Conservation (phyloP, 2,329 filamentous ascomycete genomes). For the Talaromyces marneffei region DNA sequence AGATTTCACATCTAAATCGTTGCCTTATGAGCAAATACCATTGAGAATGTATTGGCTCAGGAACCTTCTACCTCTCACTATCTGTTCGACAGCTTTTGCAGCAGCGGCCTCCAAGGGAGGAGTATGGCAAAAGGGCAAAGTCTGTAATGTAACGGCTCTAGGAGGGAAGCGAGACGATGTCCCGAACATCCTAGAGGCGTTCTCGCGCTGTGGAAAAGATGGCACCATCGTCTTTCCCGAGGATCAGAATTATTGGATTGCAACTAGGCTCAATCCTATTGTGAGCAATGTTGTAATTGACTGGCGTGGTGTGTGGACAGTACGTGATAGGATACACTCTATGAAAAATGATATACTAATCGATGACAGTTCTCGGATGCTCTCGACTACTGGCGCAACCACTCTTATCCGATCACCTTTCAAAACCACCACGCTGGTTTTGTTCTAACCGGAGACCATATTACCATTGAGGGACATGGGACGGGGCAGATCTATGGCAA, state of each 20-base stretch:
- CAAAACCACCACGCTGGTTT: conserved; percentile 54
- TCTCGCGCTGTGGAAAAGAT: conserved; percentile 35
- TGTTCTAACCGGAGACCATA: conserved; percentile 46
- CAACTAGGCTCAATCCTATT: conserved; percentile 45
- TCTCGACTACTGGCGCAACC: conserved; percentile 51
- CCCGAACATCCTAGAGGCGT: conserved; percentile 38
- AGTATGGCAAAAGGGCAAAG: conserved; percentile 16
- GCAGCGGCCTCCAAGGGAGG: neutral
- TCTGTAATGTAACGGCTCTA: conserved; percentile 38
- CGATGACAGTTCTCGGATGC: conserved; percentile 42
- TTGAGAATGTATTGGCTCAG: conserved; percentile 8
- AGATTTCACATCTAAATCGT: neutral
- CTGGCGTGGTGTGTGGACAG: conserved; percentile 50
- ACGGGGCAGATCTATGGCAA: conserved; percentile 53
- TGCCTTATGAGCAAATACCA: neutral
- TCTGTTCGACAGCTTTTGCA: conserved; percentile 3
- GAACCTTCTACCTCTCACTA: neutral
- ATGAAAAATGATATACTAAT: neutral
- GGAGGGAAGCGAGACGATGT: conserved; percentile 37
- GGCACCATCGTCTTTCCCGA: conserved; percentile 48
- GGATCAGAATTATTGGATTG: conserved; percentile 48
- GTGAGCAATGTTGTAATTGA: conserved; percentile 48
- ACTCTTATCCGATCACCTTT: conserved; percentile 49
- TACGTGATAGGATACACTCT: conserved; percentile 19
- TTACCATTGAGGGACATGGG: conserved; percentile 48